A percentile compares a stretch with the other conserved stretches of the same genome.
Evolutionary conservation across 768 basidiomycete genomes (phyloP).

Genomic region (Hemileccinum rubropunctum): DNA sequence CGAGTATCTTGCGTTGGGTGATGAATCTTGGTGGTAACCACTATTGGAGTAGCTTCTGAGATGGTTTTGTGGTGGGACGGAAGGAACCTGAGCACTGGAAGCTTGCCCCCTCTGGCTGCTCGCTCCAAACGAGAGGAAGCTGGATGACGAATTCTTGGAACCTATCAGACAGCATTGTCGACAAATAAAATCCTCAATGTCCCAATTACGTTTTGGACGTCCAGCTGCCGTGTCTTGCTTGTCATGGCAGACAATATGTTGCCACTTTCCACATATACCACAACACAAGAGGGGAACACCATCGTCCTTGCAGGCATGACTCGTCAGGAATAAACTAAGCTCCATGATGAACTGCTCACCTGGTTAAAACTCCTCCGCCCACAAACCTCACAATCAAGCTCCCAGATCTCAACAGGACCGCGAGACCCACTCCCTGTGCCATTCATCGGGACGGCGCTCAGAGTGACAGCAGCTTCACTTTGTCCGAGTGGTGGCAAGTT

Average conservation of each 20-base stretch:
- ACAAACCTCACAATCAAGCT: slow-evolving; percentile 88
- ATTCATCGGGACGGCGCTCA: slow-evolving; percentile 13
- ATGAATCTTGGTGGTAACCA: slow-evolving; percentile 14
- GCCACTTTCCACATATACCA: slow-evolving; percentile 81
- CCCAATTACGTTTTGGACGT: slow-evolving; percentile 75
- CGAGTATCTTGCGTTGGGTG: slow-evolving; percentile 21
- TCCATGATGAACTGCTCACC: slow-evolving; percentile 41
- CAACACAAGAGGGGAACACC: slow-evolving; percentile 79
- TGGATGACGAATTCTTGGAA: slow-evolving; percentile 9
- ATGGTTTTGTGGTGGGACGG: slow-evolving; percentile 12
- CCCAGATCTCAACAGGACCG: slow-evolving; percentile 71
- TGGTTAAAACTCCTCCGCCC: slow-evolving; percentile 66
- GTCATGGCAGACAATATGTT: slow-evolving; percentile 87
- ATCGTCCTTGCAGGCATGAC: slow-evolving; percentile 57
- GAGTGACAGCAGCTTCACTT: slow-evolving; percentile 1
- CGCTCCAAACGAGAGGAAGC: slow-evolving; percentile 6
- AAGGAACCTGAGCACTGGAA: slow-evolving; percentile 12
- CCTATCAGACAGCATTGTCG: slow-evolving; percentile 43
- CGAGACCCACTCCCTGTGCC: slow-evolving; percentile 45
- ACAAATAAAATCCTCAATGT: slow-evolving; percentile 80
- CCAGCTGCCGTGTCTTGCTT: slow-evolving; percentile 61
- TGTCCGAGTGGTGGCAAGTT: slow-evolving; percentile 2
- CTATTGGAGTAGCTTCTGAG: slow-evolving; percentile 16
- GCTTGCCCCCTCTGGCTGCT: slow-evolving; percentile 10
- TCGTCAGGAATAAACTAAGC: slow-evolving; percentile 1